Base-by-base conservation (phyloP, 1,139 yeast genomes). In the Sugiyamaella neomexicana region DNA sequence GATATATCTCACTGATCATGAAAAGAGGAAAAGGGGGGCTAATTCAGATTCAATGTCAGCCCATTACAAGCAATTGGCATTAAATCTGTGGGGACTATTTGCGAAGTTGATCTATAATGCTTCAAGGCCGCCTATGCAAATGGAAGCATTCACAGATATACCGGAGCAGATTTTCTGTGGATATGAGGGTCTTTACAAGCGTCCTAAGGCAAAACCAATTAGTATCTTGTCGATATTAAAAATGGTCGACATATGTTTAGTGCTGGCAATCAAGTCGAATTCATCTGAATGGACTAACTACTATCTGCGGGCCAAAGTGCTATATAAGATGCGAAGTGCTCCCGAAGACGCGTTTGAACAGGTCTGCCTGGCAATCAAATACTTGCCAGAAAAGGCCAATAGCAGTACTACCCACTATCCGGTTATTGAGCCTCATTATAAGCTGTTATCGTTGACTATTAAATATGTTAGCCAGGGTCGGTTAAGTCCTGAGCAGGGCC, bases 401-500 rank as follows among this genome's bases (percentile, higher is more conserved):
- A 42, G 40, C 16, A 68, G 70, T 15, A 67, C 70, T 13, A 66
- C 72, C 4, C 71, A 74, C 23, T 93, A 66, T 4, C 38, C 77
- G 1, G 72, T 83, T 3, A 69, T 89, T 40, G 96, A 89, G 63
- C 91, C 96, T 0, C 89, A 85, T 65, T 89, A 89, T 64, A 75
- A 77, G 51, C 66, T 86, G 12, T 79, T 87, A 36, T 77, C 90
- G 0, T 60, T 80, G 50, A 65, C 81, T 7, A 83, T 79, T 72
- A 89, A 89, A 66, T 78, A 77, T 54, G 81, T 79, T 10, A 75
- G 72, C 50, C 36, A 51, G 0, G 77, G 70, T 0, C 53, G 65
- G 13, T 43, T 87, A 0, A 44, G 68, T 0, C 59, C 74, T 0
- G 63, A 58, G 0, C 68, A 67, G 1, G 89, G 81, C 0, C 15